Evolutionary conservation across 1,139 yeast species (phyloP).

Genomic region (Meyerozyma elateridarum): DNA sequence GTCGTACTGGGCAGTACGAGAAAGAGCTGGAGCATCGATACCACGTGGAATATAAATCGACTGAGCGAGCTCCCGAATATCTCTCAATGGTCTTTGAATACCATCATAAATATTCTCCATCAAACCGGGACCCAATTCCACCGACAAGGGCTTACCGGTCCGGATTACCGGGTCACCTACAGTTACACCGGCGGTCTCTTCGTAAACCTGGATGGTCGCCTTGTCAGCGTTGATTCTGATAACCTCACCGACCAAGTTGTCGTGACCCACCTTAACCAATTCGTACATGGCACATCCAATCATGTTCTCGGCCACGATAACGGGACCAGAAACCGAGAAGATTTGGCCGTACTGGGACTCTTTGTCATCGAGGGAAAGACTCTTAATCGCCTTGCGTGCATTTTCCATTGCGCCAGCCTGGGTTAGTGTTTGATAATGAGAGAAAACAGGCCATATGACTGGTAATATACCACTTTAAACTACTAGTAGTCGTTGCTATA

Average conservation of each 20-base stretch:
- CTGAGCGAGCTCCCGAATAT: slow-evolving; percentile 79
- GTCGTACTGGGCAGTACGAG: slow-evolving; percentile 77
- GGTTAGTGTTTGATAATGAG: not conserved
- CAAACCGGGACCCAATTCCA: slow-evolving; percentile 97
- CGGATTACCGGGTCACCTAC: slow-evolving; percentile 98
- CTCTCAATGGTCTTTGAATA: slow-evolving; percentile 95
- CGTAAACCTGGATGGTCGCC: slow-evolving; percentile 97
- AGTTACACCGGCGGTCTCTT: slow-evolving; percentile 98
- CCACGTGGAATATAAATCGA: slow-evolving; percentile 98
- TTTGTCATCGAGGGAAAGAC: slow-evolving; percentile 74
- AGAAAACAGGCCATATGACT: too few relatives aligned
- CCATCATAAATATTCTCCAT: slow-evolving; percentile 99
- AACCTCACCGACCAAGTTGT: slow-evolving; percentile 94
- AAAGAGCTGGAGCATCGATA: slow-evolving; percentile 90
- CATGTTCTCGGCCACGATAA: slow-evolving; percentile 96
- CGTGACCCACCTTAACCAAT: slow-evolving; percentile 95
- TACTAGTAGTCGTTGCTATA: not conserved
- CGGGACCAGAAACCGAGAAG: slow-evolving; percentile 96
- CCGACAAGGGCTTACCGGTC: slow-evolving; percentile 97
- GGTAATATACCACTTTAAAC: too few relatives aligned
- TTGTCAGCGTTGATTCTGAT: slow-evolving; percentile 94
- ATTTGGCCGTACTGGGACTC: slow-evolving; percentile 84
- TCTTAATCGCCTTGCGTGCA: slow-evolving; percentile 91
- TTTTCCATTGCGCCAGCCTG: slow-evolving; percentile 96
- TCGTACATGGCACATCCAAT: slow-evolving; percentile 99